These are phyloP conservation scores for Tolypocladium endophyticum DNA, from an alignment of 2,329 filamentous ascomycete genomes.

Conservation along the genomic window DNA sequence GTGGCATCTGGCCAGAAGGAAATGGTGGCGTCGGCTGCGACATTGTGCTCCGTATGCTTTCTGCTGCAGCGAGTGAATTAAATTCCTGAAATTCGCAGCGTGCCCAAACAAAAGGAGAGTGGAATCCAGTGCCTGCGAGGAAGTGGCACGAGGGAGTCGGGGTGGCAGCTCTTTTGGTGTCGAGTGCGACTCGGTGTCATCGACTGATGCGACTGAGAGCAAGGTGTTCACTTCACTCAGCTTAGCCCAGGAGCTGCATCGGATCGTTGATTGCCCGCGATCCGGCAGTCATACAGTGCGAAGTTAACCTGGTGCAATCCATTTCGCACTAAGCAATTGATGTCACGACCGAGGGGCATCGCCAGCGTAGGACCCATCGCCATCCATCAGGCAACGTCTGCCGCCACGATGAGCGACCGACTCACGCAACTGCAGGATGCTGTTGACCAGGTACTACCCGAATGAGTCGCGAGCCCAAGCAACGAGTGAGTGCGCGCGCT, in stretches of 20 bases:
- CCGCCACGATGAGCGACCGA: slow-evolving; percentile 53
- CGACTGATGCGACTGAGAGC: slow-evolving; percentile 16
- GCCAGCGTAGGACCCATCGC: neutral
- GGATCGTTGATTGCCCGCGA: slow-evolving; percentile 19
- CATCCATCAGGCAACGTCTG: neutral
- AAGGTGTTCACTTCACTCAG: slow-evolving; percentile 25
- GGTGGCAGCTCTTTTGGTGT: neutral
- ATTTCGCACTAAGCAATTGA: neutral
- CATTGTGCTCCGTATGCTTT: slow-evolving; percentile 10
- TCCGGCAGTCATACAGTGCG: slow-evolving; percentile 2
- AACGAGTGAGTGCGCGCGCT: neutral
- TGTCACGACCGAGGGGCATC: neutral
- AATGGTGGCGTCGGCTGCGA: slow-evolving; percentile 14
- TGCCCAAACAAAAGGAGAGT: neutral
- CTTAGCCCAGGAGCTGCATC: slow-evolving; percentile 2
- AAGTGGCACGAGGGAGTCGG: neutral
- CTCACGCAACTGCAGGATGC: slow-evolving; percentile 79
- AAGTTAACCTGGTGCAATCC: too few relatives aligned
- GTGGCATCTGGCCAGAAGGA: slow-evolving; percentile 15
- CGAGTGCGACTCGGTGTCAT: slow-evolving; percentile 4
- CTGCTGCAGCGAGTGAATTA: neutral
- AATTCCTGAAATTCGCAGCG: too few relatives aligned
- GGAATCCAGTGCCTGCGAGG: neutral
- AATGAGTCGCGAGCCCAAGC: neutral
- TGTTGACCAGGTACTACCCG: slow-evolving; percentile 57